phyloP scores from a whole-genome alignment of 2,329 filamentous ascomycete genomes.

The Aspergillus quadricinctus region DNA sequence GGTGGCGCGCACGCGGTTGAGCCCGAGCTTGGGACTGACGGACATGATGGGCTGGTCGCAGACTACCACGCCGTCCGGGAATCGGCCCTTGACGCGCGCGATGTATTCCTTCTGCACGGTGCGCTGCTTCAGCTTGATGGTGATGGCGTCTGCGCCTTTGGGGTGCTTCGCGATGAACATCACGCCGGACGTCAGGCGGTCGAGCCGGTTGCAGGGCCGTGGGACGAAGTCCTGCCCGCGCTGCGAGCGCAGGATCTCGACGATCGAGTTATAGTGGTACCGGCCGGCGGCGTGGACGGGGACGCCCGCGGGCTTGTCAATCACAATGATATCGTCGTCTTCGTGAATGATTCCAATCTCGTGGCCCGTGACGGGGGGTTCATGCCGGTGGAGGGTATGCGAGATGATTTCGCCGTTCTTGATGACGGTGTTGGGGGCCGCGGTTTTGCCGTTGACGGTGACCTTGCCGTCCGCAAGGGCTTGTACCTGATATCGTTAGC shows the following conservation, averaged over 20 bases:
- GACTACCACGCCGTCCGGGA: constrained; percentile 84
- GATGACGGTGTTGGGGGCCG: constrained; percentile 63
- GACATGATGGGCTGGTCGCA: constrained; percentile 92
- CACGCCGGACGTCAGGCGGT: constrained; percentile 88
- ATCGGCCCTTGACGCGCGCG: constrained; percentile 82
- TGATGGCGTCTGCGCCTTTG: constrained; percentile 71
- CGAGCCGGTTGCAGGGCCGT: constrained; percentile 83
- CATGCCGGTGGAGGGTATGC: constrained; percentile 91
- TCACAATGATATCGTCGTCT: constrained; percentile 88
- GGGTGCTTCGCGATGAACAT: constrained; percentile 96
- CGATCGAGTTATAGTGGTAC: constrained; percentile 91
- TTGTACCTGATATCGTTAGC: constrained; percentile 47
- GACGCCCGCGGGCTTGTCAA: constrained; percentile 92
- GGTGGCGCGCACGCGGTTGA: constrained; percentile 90
- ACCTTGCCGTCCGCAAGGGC: constrained; percentile 79
- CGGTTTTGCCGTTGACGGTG: constrained; percentile 71
- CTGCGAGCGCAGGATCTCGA: constrained; percentile 88
- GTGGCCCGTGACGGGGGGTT: constrained; percentile 82
- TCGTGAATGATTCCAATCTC: constrained; percentile 83
- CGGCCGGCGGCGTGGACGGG: constrained; percentile 93
- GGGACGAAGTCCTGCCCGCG: constrained; percentile 56
- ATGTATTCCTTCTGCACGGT: constrained; percentile 95
- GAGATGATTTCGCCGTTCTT: constrained; percentile 88
- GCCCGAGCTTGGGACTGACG: constrained; percentile 89
- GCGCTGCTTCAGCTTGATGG: constrained; percentile 69